Base-by-base conservation (phyloP, 2,329 filamentous ascomycete genomes). In the Emmonsiellopsis sp. region DNA sequence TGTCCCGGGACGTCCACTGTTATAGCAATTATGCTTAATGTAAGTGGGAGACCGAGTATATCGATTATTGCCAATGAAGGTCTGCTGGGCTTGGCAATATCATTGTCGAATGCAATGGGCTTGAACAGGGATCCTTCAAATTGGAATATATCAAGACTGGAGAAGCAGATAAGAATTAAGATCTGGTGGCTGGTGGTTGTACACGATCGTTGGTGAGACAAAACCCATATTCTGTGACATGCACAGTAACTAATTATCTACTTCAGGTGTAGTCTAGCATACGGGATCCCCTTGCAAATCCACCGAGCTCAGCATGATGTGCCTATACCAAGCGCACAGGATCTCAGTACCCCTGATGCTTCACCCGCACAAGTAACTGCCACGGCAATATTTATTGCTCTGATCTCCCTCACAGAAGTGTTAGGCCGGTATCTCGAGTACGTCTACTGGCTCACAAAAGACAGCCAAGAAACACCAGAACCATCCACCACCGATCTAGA, bases 141-240 rank as follows among this genome's bases (percentile, higher is more conserved):
- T 3, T 83, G 80, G 80, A 73, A 76, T 51, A 76, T 82, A n/a
- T 68, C 76, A 0, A 60, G 68, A 2, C 60, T 70, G 0, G 78
- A 82, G 57, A 81, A 81, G 60, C 63, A 68, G 9, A 57, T 80
- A 5, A 64, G 79, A 27, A 76, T 80, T 58, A 71, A 74, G 51
- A 74, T 81, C 1, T 82, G 80, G 80, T 81, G 79, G 79, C 69
- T 72, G 7, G 62, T 82, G 0, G 58, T 79, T 11, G 68, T 82
- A 8, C 74, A 80, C 49, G 79, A 83, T 60, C 70, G 74, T 51
- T 82, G 80, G 79, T 79, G 65, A 50, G 66, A 59, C 13, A n/a
- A 5, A 14, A 36, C 13, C 21, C 7, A 7, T 27, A 17, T 11
- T 31, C 31, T 14, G 11, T 14, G 34, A 6, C 17, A 21, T 42